Evolutionary conservation across 345 rosid species (phyloP).

Genomic region (Rhodamnia argentea): DNA sequence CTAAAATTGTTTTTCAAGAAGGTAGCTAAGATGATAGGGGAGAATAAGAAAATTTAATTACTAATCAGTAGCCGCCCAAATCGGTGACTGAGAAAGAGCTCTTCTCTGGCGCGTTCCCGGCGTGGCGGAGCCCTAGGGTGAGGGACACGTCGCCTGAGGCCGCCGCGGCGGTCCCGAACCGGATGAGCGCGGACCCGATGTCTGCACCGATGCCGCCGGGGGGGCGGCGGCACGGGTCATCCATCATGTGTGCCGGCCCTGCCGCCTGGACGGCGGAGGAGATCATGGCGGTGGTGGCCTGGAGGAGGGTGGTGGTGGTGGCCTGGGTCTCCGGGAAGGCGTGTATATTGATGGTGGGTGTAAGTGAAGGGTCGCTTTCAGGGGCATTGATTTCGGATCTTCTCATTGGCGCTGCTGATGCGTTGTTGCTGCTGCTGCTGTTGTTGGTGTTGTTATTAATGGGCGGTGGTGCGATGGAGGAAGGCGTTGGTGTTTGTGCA

Average conservation of each 20-base stretch:
- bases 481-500: conserved; percentile 54
- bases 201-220: conserved; percentile 15
- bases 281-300: conserved; percentile 2
- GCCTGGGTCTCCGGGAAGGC: conserved; percentile 43
- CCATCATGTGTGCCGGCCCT: conserved; percentile 14
- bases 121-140: conserved; percentile 90
- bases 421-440: conserved; percentile 6
- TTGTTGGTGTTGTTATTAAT: conserved; percentile 10
- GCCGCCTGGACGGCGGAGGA: conserved; percentile 7
- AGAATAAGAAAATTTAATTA: background rate
- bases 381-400: conserved; percentile 47
- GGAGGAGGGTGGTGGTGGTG: conserved; percentile 5
- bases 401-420: conserved; percentile 31
- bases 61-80: conserved; percentile 46
- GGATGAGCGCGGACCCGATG: conserved; percentile 36
- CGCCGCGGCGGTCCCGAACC: conserved; percentile 73
- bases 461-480: conserved; percentile 9
- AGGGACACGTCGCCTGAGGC: conserved; percentile 79
- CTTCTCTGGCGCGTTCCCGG: conserved; percentile 66
- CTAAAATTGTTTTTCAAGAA: background rate
- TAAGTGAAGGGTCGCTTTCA: conserved; percentile 66
- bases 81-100: conserved; percentile 66
- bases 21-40: background rate
- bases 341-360: conserved; percentile 32
- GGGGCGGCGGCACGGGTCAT: conserved; percentile 23